These are phyloP conservation scores for Trichosporon sp. DNA, from an alignment of 1,284 basidiomycete genomes.

Conservation along the genomic window DNA sequence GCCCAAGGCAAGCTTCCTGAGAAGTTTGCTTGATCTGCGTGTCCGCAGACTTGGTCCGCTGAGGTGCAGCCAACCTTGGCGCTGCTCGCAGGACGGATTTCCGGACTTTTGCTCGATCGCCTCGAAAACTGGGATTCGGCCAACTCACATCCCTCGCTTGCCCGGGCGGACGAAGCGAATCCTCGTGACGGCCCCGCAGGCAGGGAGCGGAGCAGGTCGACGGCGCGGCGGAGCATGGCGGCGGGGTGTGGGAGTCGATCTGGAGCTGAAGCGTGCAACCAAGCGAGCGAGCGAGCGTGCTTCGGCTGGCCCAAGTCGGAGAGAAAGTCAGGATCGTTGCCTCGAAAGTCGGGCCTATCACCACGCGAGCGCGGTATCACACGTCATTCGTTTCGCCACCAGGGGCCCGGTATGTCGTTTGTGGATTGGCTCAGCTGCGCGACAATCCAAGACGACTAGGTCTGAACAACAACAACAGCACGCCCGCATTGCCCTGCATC, in stretches of 20 bases:
- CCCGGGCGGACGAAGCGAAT: neutral
- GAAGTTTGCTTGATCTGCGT: neutral
- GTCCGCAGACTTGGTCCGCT: neutral
- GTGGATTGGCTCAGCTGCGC: neutral
- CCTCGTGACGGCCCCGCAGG: slow-evolving; percentile 3
- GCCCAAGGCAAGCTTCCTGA: neutral
- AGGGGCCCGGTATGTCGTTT: neutral
- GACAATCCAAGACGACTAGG: neutral
- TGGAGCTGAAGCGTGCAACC: neutral
- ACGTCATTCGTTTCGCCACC: slow-evolving; percentile 3
- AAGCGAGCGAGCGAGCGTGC: neutral
- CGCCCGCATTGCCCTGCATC: neutral
- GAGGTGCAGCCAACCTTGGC: neutral
- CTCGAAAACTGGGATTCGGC: neutral
- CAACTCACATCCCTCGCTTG: neutral
- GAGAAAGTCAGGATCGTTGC: slow-evolving; percentile 1
- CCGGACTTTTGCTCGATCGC: neutral
- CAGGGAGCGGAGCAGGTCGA: neutral
- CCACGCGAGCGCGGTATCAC: neutral
- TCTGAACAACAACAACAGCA: neutral
- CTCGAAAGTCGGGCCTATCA: slow-evolving; percentile 3
- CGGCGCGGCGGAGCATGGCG: slow-evolving; percentile 1
- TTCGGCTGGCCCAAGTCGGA: neutral
- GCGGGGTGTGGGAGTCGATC: neutral
- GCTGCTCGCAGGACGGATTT: neutral